These are phyloP conservation scores for Phialophora chinensis DNA, from an alignment of 2,329 filamentous ascomycete species.

Conservation along the genomic window DNA sequence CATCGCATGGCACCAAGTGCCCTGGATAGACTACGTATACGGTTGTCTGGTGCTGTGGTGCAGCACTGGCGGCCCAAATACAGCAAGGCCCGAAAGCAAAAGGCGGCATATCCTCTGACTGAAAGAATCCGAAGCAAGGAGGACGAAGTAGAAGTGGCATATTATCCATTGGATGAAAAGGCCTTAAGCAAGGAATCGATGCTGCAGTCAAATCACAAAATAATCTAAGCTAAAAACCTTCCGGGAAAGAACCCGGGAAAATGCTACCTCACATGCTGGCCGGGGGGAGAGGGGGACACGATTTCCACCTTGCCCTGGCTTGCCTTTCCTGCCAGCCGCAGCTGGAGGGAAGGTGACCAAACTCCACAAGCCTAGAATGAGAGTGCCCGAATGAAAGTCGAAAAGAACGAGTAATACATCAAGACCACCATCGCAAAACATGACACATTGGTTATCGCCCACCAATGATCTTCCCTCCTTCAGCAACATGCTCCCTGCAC, in stretches of 20 bases:
- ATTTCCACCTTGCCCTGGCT: neutral
- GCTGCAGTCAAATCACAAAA: neutral
- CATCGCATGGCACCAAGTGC: too few relatives aligned
- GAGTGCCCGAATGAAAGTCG: neutral
- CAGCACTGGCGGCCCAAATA: too few relatives aligned
- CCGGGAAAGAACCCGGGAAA: neutral
- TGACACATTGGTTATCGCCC: neutral
- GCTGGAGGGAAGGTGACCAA: neutral
- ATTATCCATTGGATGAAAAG: neutral
- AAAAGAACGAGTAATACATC: neutral
- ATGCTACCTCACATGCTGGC: neutral
- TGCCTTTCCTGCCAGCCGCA: neutral
- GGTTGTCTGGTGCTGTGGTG: too few relatives aligned
- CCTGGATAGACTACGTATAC: too few relatives aligned
- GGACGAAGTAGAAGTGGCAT: neutral
- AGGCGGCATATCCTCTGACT: too few relatives aligned
- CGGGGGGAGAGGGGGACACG: neutral
- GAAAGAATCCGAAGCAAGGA: neutral
- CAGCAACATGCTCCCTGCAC: neutral
- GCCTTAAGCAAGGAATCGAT: neutral
- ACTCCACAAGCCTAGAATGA: neutral
- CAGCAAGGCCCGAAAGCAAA: too few relatives aligned
- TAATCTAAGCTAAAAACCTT: neutral
- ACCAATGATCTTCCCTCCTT: neutral
- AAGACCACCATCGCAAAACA: neutral